Percentiles rank a stretch among this genome's conserved stretches.
These are phyloP conservation scores for Saturnispora besseyi DNA, from an alignment of 805 yeast species.

Conservation along the genomic window DNA sequence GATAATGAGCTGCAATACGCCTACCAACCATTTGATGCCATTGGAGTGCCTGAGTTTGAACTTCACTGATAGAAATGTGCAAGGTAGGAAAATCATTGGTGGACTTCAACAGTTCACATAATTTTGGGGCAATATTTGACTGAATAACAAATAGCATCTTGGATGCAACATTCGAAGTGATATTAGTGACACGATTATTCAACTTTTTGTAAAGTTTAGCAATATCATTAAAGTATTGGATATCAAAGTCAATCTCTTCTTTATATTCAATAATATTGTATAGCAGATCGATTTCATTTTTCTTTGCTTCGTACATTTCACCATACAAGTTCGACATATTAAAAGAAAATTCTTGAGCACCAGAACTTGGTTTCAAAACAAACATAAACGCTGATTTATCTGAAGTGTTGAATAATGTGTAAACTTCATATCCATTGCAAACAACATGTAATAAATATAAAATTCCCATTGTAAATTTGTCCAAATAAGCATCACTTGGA, in stretches of 20 bases:
- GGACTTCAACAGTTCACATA: slow-evolving; percentile 39
- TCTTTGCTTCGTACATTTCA: slow-evolving; percentile 42
- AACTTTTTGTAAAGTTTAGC: slow-evolving; percentile 50
- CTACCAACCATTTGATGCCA: slow-evolving; percentile 70
- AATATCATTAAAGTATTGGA: slow-evolving; percentile 44
- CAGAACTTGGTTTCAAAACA: slow-evolving; percentile 58
- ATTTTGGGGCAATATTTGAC: slow-evolving; percentile 48
- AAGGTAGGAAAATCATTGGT: slow-evolving; percentile 54
- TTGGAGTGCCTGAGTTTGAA: slow-evolving; percentile 61
- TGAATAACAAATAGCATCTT: slow-evolving; percentile 62
- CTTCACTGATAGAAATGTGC: slow-evolving; percentile 48
- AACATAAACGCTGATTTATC: slow-evolving; percentile 40
- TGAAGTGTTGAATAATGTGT: slow-evolving; percentile 59
- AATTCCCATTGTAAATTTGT: slow-evolving; percentile 45
- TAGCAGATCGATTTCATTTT: slow-evolving; percentile 33
- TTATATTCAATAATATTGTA: slow-evolving; percentile 45
- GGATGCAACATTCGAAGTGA: slow-evolving; percentile 60
- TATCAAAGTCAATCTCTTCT: slow-evolving; percentile 44
- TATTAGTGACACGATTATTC: slow-evolving; percentile 42
- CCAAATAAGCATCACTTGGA: slow-evolving; percentile 45
- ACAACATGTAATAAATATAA: slow-evolving; percentile 60
- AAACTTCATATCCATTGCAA: slow-evolving; percentile 69
- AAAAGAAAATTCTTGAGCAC: slow-evolving; percentile 56
- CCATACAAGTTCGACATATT: slow-evolving; percentile 46
- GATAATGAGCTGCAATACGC: slow-evolving; percentile 57